Evolutionary conservation across 306 rosid genomes (phyloP).

Genomic region (Lablab purpureus): DNA sequence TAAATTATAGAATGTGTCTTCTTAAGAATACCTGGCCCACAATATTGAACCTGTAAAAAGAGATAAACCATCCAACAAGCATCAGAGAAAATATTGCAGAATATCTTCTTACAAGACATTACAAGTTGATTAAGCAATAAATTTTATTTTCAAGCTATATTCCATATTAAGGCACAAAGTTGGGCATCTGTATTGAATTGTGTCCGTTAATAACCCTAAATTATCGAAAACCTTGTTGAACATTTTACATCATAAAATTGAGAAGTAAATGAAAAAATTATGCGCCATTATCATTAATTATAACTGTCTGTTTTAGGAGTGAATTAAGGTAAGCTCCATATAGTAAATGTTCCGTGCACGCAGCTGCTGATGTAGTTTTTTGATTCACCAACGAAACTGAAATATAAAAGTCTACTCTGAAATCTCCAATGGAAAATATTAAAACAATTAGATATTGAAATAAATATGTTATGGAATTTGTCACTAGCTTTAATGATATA

Average conservation of each 20-base stretch:
- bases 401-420: constrained; percentile 1
- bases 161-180: not conserved
- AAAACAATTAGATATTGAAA: not conserved
- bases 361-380: not conserved
- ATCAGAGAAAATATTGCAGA: constrained; percentile 41
- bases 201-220: not conserved
- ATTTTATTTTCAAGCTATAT: not conserved
- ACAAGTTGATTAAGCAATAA: not conserved
- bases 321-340: not conserved
- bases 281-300: not conserved
- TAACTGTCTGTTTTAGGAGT: not conserved
- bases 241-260: not conserved
- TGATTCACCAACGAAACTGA: not conserved
- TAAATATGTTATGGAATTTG: not conserved
- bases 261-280: not conserved
- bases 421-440: not conserved
- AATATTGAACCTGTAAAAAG: constrained; percentile 85
- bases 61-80: constrained; percentile 42
- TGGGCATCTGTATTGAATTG: not conserved
- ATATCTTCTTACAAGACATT: constrained; percentile 3
- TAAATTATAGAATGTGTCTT: constrained; percentile 43
- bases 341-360: not conserved
- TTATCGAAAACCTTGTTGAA: not conserved
- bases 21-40: constrained; percentile 84
- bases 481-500: not conserved